A percentile compares a stretch with the other conserved stretches of the same genome.
Evolutionary conservation across 1,284 basidiomycete genomes (phyloP).

Genomic region (Gymnopus androsaceus): DNA sequence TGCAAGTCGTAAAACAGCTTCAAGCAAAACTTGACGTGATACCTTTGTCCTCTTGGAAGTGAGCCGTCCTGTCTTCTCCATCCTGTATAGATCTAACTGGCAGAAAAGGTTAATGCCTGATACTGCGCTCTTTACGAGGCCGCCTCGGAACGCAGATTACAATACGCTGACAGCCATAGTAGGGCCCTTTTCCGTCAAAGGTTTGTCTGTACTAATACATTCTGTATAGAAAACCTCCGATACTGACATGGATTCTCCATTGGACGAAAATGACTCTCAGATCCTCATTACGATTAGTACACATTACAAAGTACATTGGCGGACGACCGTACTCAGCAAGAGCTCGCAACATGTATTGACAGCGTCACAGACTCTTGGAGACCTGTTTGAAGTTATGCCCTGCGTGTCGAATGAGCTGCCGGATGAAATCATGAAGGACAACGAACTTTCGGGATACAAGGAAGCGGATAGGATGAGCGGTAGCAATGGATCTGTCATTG

Average conservation of each 20-base stretch:
- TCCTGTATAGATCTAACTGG: conserved; percentile 11
- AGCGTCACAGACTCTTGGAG: conserved; percentile 72
- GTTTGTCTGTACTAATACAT: conserved; percentile 8
- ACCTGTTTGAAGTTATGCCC: conserved; percentile 61
- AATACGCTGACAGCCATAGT: conserved; percentile 58
- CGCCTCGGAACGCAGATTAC: conserved; percentile 63
- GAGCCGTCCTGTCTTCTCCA: conserved; percentile 22
- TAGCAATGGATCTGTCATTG: conserved; percentile 48
- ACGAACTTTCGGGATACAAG: conserved; percentile 37
- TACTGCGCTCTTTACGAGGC: conserved; percentile 61
- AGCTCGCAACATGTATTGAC: conserved; percentile 67
- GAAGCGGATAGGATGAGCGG: conserved; percentile 20
- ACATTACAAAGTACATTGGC: conserved; percentile 61
- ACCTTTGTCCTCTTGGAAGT: conserved; percentile 63
- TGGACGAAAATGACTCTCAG: conserved; percentile 30
- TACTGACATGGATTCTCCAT: conserved; percentile 17
- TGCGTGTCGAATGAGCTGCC: conserved; percentile 63
- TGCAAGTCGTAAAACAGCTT: conserved; percentile 45
- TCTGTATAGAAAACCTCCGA: conserved; percentile 35
- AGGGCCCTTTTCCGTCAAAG: conserved; percentile 19
- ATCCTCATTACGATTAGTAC: conserved; percentile 61
- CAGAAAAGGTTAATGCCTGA: conserved; percentile 48
- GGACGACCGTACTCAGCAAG: conserved; percentile 58
- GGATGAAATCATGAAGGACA: conserved; percentile 39
- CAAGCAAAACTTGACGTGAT: conserved; percentile 51